These are phyloP conservation scores for Dryas alaskensis DNA, from an alignment of 306 rosid species.

Conservation along the genomic window DNA sequence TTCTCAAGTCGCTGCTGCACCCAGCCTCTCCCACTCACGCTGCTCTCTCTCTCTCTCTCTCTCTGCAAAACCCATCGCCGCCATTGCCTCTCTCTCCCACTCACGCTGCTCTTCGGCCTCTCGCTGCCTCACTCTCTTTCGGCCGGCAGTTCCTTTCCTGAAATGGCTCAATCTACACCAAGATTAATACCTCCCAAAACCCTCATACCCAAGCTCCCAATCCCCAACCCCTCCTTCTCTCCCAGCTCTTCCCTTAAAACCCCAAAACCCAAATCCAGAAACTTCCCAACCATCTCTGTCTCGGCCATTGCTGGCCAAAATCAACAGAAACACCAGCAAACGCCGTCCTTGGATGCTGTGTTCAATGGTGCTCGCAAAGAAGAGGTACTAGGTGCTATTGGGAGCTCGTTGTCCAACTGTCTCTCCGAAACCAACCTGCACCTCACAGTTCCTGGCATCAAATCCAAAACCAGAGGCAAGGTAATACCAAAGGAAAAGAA, in stretches of 20 bases:
- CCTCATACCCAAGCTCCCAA: constrained; percentile 31
- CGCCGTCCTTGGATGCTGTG: constrained; percentile 44
- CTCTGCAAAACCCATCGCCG: no score
- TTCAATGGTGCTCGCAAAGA: constrained; percentile 45
- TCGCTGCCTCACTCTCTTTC: no score
- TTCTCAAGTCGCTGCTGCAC: no score
- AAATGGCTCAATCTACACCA: constrained; percentile 35
- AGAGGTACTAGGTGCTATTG: constrained; percentile 38
- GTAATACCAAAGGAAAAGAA: constrained; percentile 28
- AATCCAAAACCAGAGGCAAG: constrained; percentile 87
- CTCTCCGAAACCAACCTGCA: constrained; percentile 83
- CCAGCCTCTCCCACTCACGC: no score
- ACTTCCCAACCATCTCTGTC: constrained; percentile 32
- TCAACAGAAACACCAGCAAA: constrained; percentile 28
- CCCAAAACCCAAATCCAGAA: constrained; percentile 27
- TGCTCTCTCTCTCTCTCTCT: no score
- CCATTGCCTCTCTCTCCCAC: no score
- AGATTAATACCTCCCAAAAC: constrained; percentile 65
- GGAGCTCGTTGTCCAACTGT: constrained; percentile 44
- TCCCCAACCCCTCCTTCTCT: constrained; percentile 9
- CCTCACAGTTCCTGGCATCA: constrained; percentile 70
- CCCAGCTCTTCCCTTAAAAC: constrained; percentile 4
- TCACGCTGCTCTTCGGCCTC: no score
- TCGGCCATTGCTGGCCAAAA: constrained; percentile 40
- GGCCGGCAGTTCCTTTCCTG: no score